Evolutionary conservation across 768 basidiomycete species (phyloP).

Genomic region (Arthromyces matolae): DNA sequence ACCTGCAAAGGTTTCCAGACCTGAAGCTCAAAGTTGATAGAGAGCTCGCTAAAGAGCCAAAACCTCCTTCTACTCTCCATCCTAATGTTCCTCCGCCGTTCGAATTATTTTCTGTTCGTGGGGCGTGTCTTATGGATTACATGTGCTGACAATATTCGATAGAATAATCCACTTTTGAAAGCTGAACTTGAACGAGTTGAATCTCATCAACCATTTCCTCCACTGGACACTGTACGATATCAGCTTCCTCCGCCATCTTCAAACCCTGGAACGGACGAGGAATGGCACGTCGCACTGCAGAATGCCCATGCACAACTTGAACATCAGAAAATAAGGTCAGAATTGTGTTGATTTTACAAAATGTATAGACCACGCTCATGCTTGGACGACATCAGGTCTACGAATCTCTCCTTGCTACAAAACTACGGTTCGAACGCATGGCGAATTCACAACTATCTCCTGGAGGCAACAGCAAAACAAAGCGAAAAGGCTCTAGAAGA

Average conservation of each 20-base stretch:
- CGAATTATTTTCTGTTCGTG: conserved; percentile 68
- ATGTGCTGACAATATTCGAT: conserved; percentile 5
- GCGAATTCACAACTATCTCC: conserved; percentile 85
- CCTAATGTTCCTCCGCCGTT: conserved; percentile 65
- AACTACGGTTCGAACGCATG: conserved; percentile 89
- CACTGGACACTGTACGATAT: conserved; percentile 71
- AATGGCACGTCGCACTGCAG: conserved; percentile 69
- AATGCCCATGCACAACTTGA: conserved; percentile 83
- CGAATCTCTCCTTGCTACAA: conserved; percentile 78
- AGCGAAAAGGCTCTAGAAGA: conserved; percentile 73
- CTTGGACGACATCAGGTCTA: no score
- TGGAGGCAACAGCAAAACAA: conserved; percentile 73
- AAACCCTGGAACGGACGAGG: conserved; percentile 62
- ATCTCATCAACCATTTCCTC: conserved; percentile 56
- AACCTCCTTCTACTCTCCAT: conserved; percentile 57
- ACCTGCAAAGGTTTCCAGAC: conserved; percentile 71
- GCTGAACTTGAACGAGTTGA: conserved; percentile 77
- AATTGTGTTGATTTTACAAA: no score
- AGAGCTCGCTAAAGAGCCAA: conserved; percentile 71
- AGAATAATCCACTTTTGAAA: conserved; percentile 69
- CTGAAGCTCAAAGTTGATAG: conserved; percentile 73
- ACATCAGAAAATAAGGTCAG: conserved; percentile 83
- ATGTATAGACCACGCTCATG: no score
- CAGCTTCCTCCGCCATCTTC: conserved; percentile 66
- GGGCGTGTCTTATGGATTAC: conserved; percentile 17